A percentile compares a stretch with the other conserved stretches of the same genome.
phyloP scores from a whole-genome alignment of 495 filamentous ascomycete species.

The Aspergillus asperescens region DNA sequence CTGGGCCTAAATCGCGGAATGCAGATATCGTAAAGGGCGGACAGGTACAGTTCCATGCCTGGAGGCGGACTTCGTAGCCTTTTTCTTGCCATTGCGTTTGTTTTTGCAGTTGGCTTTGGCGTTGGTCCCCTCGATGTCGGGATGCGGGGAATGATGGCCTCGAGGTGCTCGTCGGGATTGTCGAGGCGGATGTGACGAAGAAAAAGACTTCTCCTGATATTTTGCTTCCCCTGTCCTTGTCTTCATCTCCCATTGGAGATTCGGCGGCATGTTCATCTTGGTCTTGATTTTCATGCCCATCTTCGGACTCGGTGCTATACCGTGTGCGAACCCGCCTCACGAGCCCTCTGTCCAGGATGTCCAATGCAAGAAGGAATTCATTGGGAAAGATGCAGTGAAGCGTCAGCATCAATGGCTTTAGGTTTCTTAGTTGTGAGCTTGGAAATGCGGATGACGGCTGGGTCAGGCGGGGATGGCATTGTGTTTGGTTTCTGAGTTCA shows the following conservation, averaged over 20 bases:
- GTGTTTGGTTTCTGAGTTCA: neutral
- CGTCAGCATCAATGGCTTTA: slow-evolving; percentile 45
- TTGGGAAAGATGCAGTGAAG: slow-evolving; percentile 53
- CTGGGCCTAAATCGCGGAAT: slow-evolving; percentile 42
- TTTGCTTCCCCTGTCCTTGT: too few relatives aligned
- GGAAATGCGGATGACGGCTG: slow-evolving; percentile 21
- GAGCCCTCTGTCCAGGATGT: slow-evolving; percentile 70
- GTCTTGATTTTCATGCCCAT: slow-evolving; percentile 1
- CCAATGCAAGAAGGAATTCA: slow-evolving; percentile 66
- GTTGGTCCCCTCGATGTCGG: neutral
- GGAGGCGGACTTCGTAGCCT: slow-evolving; percentile 63
- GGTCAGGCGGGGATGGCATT: slow-evolving; percentile 17
- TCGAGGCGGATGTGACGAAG: slow-evolving; percentile 44
- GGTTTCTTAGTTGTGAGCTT: slow-evolving; percentile 16
- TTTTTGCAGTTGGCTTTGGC: slow-evolving; percentile 20
- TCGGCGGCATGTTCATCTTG: neutral
- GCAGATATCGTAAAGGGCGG: slow-evolving; percentile 70
- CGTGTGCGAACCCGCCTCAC: slow-evolving; percentile 38
- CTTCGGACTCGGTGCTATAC: neutral
- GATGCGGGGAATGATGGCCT: neutral
- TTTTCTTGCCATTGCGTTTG: slow-evolving; percentile 25
- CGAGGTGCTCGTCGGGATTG: slow-evolving; percentile 28
- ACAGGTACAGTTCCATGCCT: slow-evolving; percentile 88
- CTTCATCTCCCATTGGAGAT: too few relatives aligned
- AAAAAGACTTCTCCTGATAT: slow-evolving; percentile 25